Evolutionary conservation across 1,139 yeast species (phyloP), one percentile per base, ranked within the genome.

Genomic region (Spathaspora sp.): DNA sequence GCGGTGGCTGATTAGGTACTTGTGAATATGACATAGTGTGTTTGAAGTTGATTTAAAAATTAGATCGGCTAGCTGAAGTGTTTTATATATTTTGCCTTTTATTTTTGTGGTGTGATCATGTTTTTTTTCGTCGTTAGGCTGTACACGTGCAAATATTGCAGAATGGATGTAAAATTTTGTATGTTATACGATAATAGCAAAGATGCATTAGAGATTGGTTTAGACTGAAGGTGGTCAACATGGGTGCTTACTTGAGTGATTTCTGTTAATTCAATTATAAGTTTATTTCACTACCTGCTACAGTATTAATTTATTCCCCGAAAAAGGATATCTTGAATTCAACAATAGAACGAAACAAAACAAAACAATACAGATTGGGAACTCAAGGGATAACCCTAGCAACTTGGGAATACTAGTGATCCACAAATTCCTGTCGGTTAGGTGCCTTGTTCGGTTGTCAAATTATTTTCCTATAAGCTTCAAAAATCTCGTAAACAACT

Each of bases 1-100:
- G 72, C 2, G 68, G 67, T 2, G 68, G 67, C 39, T 53, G 53
- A 26, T 39, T 49, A 7, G 57, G 46, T 41, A 41, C 16, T 36
- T 34, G 39, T 10, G 34, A 13, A 17, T 41, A 41, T 34, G 43
- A 41, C 43, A 41, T 41, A 11, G 2, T 27, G 31, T 27, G 13
- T 27, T 39, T 25, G 3, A 17, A 13, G 15, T 40, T 20, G 37
- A 40, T 20, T 29, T 27, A 29, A 15, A 15, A 25, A 15, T 29
- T n/a, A 27, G 15, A 13, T 16, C 31, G 10, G 23, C 11, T 17
- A 16, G 34, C 27, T 20, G 15, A 16, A 13, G 15, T n/a, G 26
- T 16, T 37, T 24, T 37, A 20, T 37, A 37, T 15, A 36, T 13
- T 37, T 37, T 37, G 39, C 26, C 39, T 18, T 11, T 20, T n/a